Evolutionary conservation across 2,329 filamentous ascomycete genomes (phyloP).

Genomic region (Phialophora verrucosa): DNA sequence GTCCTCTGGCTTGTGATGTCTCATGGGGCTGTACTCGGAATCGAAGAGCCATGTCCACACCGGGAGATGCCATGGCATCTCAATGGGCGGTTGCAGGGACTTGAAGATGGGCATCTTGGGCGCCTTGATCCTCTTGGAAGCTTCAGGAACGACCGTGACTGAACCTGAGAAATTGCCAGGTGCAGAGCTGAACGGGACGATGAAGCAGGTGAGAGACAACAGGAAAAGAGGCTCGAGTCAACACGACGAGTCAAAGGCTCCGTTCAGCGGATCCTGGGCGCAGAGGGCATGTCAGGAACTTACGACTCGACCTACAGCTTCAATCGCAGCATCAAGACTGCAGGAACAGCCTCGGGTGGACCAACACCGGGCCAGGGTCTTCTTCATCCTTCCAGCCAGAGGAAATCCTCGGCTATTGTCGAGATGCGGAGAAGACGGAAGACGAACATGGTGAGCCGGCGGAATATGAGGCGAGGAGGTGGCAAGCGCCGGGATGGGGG

Average conservation of each 20-base stretch:
- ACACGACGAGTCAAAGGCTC: background rate
- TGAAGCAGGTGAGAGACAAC: background rate
- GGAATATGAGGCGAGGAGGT: background rate
- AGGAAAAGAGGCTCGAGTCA: background rate
- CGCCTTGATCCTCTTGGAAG: background rate
- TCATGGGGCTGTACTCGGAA: conserved; percentile 58
- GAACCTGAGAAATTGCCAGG: background rate
- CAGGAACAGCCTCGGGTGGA: conserved; percentile 5
- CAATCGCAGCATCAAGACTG: background rate
- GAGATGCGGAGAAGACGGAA: conserved; percentile 8
- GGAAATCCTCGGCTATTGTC: conserved; percentile 21
- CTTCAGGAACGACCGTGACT: background rate
- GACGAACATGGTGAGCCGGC: background rate
- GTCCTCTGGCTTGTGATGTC: conserved; percentile 46
- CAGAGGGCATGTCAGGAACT: conserved; percentile 1
- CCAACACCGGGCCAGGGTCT: background rate
- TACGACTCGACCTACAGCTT: background rate
- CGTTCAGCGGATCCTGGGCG: background rate
- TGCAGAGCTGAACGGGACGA: background rate
- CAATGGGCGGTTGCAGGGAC: conserved; percentile 34
- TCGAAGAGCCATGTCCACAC: conserved; percentile 69
- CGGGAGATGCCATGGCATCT: conserved; percentile 58
- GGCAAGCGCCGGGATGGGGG: background rate
- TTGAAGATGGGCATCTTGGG: conserved; percentile 38
- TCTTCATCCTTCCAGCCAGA: background rate